Evolutionary conservation across 78 protist species (phyloP).

Genomic region (Dictyostelium purpureum): DNA sequence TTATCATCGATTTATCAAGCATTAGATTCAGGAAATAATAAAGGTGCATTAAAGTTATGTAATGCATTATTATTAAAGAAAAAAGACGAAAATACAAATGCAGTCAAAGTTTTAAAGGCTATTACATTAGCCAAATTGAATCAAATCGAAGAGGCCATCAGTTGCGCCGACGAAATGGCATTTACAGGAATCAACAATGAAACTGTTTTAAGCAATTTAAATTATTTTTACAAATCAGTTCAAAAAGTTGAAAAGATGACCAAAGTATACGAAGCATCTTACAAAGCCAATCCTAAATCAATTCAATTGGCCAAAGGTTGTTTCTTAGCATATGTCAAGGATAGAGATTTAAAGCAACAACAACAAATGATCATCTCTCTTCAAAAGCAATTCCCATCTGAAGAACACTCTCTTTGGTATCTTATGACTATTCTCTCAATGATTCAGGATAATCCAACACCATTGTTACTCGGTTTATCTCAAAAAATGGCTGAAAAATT

Average conservation of each 20-base stretch:
- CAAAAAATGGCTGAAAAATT: slow-evolving; percentile 53
- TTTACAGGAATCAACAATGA: slow-evolving; percentile 9
- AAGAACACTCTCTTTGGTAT: slow-evolving; percentile 43
- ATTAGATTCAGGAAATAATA: slow-evolving; percentile 40
- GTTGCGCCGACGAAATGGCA: slow-evolving; percentile 30
- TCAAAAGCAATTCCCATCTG: slow-evolving; percentile 15
- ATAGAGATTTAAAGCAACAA: slow-evolving; percentile 44
- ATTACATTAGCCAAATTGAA: neutral
- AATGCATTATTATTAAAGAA: slow-evolving; percentile 28
- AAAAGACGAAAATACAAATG: neutral
- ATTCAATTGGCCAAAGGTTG: neutral
- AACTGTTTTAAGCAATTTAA: slow-evolving; percentile 17
- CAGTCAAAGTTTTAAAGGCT: slow-evolving; percentile 9
- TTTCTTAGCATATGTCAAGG: slow-evolving; percentile 35
- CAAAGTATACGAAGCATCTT: slow-evolving; percentile 39
- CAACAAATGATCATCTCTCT: neutral
- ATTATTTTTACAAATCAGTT: slow-evolving; percentile 49
- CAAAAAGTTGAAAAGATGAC: slow-evolving; percentile 47
- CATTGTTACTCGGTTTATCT: neutral
- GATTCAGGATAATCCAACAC: neutral
- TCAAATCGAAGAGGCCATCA: slow-evolving; percentile 49
- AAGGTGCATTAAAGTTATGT: slow-evolving; percentile 49
- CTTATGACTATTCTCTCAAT: slow-evolving; percentile 31
- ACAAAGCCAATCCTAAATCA: slow-evolving; percentile 18
- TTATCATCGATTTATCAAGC: slow-evolving; percentile 42